Percentiles rank a stretch among this genome's conserved stretches.
phyloP scores from a whole-genome alignment of 2,329 filamentous ascomycete genomes.

The Talaromyces pinophilus region DNA sequence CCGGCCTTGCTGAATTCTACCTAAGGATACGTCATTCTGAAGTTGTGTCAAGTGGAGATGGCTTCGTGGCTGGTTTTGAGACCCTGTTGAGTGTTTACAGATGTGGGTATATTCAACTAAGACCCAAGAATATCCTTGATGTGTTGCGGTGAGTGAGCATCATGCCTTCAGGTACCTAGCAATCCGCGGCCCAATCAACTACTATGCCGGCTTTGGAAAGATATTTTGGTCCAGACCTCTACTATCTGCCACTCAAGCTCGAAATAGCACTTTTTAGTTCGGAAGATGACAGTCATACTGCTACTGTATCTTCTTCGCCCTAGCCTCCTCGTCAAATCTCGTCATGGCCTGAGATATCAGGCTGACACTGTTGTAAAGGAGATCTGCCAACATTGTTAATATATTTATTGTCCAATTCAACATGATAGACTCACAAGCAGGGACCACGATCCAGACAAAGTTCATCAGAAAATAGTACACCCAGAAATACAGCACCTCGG shows the following conservation, averaged over 20 bases:
- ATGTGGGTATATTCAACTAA: neutral
- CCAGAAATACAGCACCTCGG: conserved; percentile 66
- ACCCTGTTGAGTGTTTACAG: neutral
- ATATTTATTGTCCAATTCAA: too few species aligned
- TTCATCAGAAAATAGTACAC: conserved; percentile 68
- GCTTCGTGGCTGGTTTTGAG: neutral
- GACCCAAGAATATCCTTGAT: neutral
- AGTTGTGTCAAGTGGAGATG: neutral
- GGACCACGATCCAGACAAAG: conserved; percentile 66
- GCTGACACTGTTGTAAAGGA: conserved; percentile 24
- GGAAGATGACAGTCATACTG: neutral
- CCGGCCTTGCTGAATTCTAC: neutral
- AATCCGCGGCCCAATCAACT: neutral
- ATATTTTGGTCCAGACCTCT: neutral
- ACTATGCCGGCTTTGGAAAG: neutral
- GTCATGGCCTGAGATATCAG: conserved; percentile 21
- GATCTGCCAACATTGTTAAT: conserved; percentile 8
- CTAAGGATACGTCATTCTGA: neutral
- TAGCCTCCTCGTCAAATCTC: neutral
- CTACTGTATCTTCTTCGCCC: conserved; percentile 12
- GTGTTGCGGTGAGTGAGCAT: conserved; percentile 3
- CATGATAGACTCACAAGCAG: conserved; percentile 43
- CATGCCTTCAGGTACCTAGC: neutral
- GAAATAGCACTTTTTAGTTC: neutral
- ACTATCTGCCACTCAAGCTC: neutral